Conservation (phyloP, 257 asterid species). For the Solanum bukasovii region DNA sequence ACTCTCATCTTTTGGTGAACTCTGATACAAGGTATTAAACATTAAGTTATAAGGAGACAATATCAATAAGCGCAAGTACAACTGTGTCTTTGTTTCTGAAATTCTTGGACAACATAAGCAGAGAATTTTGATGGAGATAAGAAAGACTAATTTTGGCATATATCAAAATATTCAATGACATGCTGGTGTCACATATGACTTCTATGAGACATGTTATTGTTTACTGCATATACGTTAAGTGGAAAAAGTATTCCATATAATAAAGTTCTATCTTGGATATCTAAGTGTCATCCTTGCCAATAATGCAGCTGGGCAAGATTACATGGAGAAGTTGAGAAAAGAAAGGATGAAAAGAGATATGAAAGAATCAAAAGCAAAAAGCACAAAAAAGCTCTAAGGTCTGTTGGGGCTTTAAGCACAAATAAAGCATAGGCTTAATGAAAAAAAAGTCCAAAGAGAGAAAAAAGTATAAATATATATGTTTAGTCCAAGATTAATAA, state of each 20-base stretch:
- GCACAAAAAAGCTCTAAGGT: background rate
- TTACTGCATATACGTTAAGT: background rate
- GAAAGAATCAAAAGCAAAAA: background rate
- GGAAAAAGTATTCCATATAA: background rate
- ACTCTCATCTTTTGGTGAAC: conserved; percentile 71
- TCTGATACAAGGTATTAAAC: conserved; percentile 26
- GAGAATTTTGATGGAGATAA: background rate
- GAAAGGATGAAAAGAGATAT: background rate
- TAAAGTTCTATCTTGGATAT: background rate
- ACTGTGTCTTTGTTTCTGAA: background rate
- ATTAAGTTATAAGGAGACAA: background rate
- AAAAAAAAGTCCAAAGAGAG: background rate
- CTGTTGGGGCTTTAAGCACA: background rate
- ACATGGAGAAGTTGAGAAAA: background rate
- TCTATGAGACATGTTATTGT: background rate
- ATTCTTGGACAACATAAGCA: background rate
- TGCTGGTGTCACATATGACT: background rate
- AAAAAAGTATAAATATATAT: background rate
- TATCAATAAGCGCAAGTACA: background rate
- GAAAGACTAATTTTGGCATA: background rate
- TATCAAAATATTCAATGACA: background rate
- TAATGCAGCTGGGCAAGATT: background rate
- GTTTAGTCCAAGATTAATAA: background rate
- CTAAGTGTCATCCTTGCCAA: background rate
- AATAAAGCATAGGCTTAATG: background rate